Conservation (phyloP, 2,329 filamentous ascomycete species). For the Neocucurbitaria cava region DNA sequence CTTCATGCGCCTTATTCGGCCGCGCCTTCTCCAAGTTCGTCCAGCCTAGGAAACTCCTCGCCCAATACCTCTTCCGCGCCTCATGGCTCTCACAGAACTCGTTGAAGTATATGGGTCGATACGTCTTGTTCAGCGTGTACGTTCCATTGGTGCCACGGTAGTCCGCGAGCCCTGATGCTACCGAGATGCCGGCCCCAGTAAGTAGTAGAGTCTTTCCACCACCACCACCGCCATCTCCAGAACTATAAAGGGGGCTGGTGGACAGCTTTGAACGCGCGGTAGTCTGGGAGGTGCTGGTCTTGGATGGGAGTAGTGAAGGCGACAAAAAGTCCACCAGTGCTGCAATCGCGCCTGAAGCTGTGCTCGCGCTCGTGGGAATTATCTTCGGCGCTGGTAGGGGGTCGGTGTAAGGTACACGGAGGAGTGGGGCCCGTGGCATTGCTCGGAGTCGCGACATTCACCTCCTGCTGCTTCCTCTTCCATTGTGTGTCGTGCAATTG, state of each 20-base stretch:
- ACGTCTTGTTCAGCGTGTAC: conserved; percentile 88
- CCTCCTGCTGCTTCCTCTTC: neutral
- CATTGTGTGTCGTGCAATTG: neutral
- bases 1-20: conserved; percentile 81
- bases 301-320: conserved; percentile 35
- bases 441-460: conserved; percentile 1
- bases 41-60: conserved; percentile 92
- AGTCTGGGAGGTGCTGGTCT: conserved; percentile 21
- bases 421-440: conserved; percentile 64
- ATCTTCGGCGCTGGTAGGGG: conserved; percentile 78
- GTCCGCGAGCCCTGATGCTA: conserved; percentile 90
- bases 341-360: conserved; percentile 74
- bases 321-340: conserved; percentile 80
- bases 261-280: conserved; percentile 4
- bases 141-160: conserved; percentile 91
- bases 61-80: conserved; percentile 92
- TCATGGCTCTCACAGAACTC: conserved; percentile 86
- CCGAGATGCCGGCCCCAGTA: conserved; percentile 89
- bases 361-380: conserved; percentile 74
- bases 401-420: conserved; percentile 91
- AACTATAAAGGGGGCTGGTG: neutral
- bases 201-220: conserved; percentile 67
- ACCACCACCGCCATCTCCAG: conserved; percentile 55
- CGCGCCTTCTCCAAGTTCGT: conserved; percentile 77
- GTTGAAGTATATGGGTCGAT: conserved; percentile 89